These are phyloP conservation scores for Guadua angustifolia DNA, from an alignment of 176 grass and related monocot species.

Conservation along the genomic window DNA sequence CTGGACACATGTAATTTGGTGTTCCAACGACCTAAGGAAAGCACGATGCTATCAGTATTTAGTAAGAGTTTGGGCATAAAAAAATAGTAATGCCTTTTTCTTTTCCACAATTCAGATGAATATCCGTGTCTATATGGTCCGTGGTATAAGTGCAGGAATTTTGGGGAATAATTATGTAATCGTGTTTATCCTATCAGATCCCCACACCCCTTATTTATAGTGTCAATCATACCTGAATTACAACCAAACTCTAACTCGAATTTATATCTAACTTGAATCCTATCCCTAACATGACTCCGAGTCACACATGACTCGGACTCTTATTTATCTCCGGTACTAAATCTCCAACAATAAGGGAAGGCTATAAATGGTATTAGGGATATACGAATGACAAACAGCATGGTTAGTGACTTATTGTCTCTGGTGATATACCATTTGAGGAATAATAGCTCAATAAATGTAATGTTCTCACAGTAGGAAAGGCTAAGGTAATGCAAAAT, in stretches of 20 bases:
- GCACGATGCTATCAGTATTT: not conserved
- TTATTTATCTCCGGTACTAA: no score
- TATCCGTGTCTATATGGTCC: not conserved
- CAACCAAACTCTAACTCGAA: no score
- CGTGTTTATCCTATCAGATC: no score
- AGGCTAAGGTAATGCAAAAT: not conserved
- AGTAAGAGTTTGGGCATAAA: not conserved
- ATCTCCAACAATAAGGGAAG: no score
- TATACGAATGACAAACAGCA: not conserved
- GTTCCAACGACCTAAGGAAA: slow-evolving; percentile 92
- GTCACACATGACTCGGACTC: no score
- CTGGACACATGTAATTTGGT: slow-evolving; percentile 99
- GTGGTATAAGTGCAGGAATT: not conserved
- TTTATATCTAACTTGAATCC: no score
- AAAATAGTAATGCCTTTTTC: not conserved
- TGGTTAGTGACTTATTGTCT: not conserved
- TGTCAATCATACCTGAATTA: no score
- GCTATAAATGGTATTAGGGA: not conserved
- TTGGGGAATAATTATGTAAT: no score
- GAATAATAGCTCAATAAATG: slow-evolving; percentile 10
- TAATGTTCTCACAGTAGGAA: not conserved
- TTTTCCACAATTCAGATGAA: slow-evolving; percentile 32
- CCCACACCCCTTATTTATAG: no score
- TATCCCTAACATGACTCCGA: no score
- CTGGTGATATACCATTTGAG: not conserved